phyloP scores from a whole-genome alignment of 345 rosid species.

The Erucastrum elatum region DNA sequence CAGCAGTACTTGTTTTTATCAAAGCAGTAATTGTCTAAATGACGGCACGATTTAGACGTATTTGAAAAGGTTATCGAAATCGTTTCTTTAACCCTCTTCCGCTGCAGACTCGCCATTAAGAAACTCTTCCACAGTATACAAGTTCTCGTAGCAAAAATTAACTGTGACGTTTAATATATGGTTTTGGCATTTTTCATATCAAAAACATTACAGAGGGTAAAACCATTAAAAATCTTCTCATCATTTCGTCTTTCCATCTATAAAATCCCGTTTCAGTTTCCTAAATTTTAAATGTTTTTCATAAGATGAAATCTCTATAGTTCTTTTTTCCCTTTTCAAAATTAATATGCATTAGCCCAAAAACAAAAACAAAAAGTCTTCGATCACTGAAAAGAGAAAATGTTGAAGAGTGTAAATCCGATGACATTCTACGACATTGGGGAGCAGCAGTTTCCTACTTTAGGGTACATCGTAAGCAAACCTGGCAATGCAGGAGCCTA shows the following conservation, averaged over 20 bases:
- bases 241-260: conserved; percentile 22
- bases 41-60: neutral
- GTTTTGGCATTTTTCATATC: conserved; percentile 32
- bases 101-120: conserved; percentile 11
- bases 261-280: conserved; percentile 33
- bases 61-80: neutral
- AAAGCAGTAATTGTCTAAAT: too few species aligned
- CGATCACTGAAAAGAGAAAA: conserved; percentile 9
- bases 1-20: neutral
- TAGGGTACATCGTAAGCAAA: conserved; percentile 34
- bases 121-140: neutral
- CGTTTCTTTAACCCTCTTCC: conserved; percentile 4
- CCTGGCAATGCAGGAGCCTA: conserved; percentile 25
- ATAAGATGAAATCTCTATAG: conserved; percentile 10
- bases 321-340: neutral
- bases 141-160: conserved; percentile 2
- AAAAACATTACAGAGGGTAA: conserved; percentile 14
- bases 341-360: conserved; percentile 3
- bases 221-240: conserved; percentile 17
- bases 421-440: conserved; percentile 38
- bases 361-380: neutral
- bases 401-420: conserved; percentile 28
- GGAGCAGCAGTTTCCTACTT: conserved; percentile 34
- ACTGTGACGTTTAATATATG: conserved; percentile 24
- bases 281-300: neutral